Evolutionary conservation across 495 filamentous ascomycete genomes (phyloP), one percentile per base, ranked within the genome.

Genomic region (Penicillium desertorum): DNA sequence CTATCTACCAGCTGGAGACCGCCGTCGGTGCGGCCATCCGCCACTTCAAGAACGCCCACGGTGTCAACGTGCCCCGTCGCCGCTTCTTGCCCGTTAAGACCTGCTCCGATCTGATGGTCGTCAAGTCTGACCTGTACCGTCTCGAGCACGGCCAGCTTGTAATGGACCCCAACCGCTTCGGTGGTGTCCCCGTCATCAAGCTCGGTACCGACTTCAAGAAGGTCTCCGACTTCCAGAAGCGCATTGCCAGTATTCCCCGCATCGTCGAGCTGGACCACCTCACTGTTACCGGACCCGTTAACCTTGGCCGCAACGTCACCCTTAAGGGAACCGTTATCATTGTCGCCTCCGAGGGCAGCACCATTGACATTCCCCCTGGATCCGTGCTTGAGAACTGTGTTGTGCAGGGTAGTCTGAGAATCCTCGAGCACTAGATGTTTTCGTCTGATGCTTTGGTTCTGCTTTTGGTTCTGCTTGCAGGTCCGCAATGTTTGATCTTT

Each of bases 51-150:
- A 96, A 96, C 75, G 94, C 91, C 36, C 95, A 98, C 79, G 94
- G 94, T 79, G 93, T 99, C 80, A 99, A 99, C 78, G 94, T 99
- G 36, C 94, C 94, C 60, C 89, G 94, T 67, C 86, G 90, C 58
- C 91, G 94, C 63, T 99, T 99, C 90, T 82, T 99, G 80, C 94
- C 94, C 55, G 94, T 99, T 79, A 99, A 99, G 89, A 99, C 94
- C 17, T 98, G 94, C 83, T 99, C 94, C 57, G 94, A 99, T 71
- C 84, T 99, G 60, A 91, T 99, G 90, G 89, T 99, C 57, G 94
- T 99, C 85, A 99, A 99, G 85, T 96, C 92, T 46, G 95, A 99
- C 70, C 86, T 99, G 44, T 99, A 99, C 88, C 95, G 91, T n/a
- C 84, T 99, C 63, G 92, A 97, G 87, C 94, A 99, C 79, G 94